A percentile compares a stretch with the other conserved stretches of the same genome.
Conservation (phyloP, 2,329 filamentous ascomycete genomes). For the Verticillium nubilum region DNA sequence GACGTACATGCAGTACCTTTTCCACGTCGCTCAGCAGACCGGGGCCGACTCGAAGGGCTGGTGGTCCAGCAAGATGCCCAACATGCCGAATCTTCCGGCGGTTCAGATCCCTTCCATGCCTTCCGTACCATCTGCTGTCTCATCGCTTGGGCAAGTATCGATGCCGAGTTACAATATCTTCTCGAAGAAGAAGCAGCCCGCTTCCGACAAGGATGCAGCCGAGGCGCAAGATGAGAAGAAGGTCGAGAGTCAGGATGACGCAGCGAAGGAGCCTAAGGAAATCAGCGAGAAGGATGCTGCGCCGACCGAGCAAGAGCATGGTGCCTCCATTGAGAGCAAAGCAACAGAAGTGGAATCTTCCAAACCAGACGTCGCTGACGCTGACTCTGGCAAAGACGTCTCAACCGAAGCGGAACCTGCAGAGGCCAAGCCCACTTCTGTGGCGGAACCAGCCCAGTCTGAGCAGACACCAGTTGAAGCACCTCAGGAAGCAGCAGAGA, state of each 20-base stretch:
- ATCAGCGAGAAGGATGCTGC: neutral
- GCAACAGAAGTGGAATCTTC: neutral
- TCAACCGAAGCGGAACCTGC: neutral
- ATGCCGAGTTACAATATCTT: constrained; percentile 26
- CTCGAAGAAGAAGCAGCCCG: constrained; percentile 17
- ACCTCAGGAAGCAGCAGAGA: neutral
- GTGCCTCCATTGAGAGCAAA: neutral
- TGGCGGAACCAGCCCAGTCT: neutral
- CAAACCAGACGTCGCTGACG: neutral
- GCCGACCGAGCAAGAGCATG: neutral
- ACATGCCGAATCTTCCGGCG: constrained; percentile 27
- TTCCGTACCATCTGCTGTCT: constrained; percentile 19
- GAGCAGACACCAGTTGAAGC: neutral
- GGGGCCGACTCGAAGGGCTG: constrained; percentile 40
- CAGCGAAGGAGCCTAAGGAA: neutral
- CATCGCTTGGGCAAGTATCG: constrained; percentile 21
- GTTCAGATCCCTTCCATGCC: constrained; percentile 26
- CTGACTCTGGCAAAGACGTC: neutral
- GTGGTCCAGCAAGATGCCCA: constrained; percentile 37
- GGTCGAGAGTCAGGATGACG: neutral
- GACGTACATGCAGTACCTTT: constrained; percentile 44
- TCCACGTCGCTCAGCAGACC: constrained; percentile 42
- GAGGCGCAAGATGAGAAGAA: neutral
- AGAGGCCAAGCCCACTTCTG: neutral
- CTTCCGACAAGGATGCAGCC: neutral